Evolutionary conservation across 148 eudicot species (phyloP).

Genomic region (Linanthus parryae): DNA sequence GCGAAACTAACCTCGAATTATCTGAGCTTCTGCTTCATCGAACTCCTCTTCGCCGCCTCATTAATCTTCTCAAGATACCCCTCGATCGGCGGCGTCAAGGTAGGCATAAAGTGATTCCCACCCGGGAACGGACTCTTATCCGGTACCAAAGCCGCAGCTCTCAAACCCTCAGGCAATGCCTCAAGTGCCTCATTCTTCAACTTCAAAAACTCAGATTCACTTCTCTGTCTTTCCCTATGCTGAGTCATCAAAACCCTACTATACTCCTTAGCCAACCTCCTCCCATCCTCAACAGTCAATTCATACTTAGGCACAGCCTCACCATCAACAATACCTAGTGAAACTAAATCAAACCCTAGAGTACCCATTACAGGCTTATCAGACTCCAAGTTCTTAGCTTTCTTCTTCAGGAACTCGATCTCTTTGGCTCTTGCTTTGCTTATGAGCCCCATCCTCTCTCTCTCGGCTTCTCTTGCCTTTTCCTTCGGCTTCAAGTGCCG

Average conservation of each 20-base stretch:
- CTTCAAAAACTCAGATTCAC: slow-evolving; percentile 63
- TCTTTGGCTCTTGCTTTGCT: slow-evolving; percentile 64
- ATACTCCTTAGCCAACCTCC: slow-evolving; percentile 77
- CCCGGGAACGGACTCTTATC: slow-evolving; percentile 71
- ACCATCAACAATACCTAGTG: slow-evolving; percentile 67
- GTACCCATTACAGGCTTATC: slow-evolving; percentile 41
- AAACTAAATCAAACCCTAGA: slow-evolving; percentile 66
- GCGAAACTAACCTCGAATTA: slow-evolving; percentile 27
- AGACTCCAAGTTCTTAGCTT: slow-evolving; percentile 30
- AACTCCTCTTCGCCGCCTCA: slow-evolving; percentile 65
- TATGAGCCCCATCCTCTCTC: slow-evolving; percentile 80
- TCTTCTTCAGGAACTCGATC: slow-evolving; percentile 52
- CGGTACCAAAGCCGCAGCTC: slow-evolving; percentile 70
- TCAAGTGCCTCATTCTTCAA: slow-evolving; percentile 88
- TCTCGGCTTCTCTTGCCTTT: slow-evolving; percentile 54
- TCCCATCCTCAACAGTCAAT: slow-evolving; percentile 81
- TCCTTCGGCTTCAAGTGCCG: slow-evolving; percentile 63
- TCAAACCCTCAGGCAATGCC: slow-evolving; percentile 80
- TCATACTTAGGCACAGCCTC: slow-evolving; percentile 75
- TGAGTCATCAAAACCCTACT: slow-evolving; percentile 84
- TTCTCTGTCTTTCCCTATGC: slow-evolving; percentile 79
- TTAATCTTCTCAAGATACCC: slow-evolving; percentile 80
- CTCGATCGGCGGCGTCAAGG: slow-evolving; percentile 90
- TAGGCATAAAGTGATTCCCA: slow-evolving; percentile 75
- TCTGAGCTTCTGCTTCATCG: slow-evolving; percentile 70